Conservation (phyloP, 768 basidiomycete genomes). For the Lactarius tabidus region DNA sequence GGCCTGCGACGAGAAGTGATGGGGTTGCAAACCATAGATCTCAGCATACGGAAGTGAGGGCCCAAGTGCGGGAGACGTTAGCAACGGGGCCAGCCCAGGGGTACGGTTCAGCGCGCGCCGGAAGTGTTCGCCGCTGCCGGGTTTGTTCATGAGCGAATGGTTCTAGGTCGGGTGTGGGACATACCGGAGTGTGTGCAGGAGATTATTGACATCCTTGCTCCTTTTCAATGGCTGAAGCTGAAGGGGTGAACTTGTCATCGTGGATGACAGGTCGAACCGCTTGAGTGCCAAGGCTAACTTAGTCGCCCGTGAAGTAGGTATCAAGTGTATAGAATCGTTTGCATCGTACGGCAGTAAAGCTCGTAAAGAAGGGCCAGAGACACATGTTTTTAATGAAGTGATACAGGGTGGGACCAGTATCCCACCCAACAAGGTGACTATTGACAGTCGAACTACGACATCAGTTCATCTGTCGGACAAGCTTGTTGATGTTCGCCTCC, state of each 20-base stretch:
- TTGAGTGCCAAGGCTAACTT: neutral
- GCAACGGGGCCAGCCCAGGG: slow-evolving; percentile 1
- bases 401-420: slow-evolving; percentile 23
- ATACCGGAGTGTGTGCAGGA: slow-evolving; percentile 52
- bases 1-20: slow-evolving; percentile 5
- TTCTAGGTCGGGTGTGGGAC: slow-evolving; percentile 9
- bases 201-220: slow-evolving; percentile 39
- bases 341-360: slow-evolving; percentile 15
- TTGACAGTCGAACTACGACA: neutral
- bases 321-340: slow-evolving; percentile 1
- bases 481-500: slow-evolving; percentile 95
- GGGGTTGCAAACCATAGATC: slow-evolving; percentile 20
- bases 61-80: neutral
- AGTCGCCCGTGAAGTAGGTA: neutral
- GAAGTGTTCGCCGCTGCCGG: slow-evolving; percentile 64
- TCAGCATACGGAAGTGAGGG: slow-evolving; percentile 23
- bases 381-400: slow-evolving; percentile 32
- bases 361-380: slow-evolving; percentile 22
- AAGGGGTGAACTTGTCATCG: neutral
- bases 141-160: slow-evolving; percentile 12
- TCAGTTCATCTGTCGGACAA: slow-evolving; percentile 93
- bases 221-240: slow-evolving; percentile 1
- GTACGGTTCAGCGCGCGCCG: slow-evolving; percentile 54
- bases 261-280: neutral
- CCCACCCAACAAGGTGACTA: slow-evolving; percentile 15